Evolutionary conservation across 441 rosid genomes (phyloP).

Genomic region (Erodium texanum): DNA sequence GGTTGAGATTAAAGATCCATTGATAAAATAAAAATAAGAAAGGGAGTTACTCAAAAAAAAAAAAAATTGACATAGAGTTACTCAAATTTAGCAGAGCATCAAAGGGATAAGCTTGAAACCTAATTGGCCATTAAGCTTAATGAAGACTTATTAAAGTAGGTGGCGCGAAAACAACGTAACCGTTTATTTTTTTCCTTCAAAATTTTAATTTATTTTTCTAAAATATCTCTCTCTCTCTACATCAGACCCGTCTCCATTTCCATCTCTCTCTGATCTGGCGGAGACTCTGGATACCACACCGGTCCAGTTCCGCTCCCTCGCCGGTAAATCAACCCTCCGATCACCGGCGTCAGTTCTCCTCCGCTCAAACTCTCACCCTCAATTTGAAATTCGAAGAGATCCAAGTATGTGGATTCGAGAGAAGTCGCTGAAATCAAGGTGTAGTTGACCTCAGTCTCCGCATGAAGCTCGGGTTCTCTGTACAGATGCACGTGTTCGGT

Average conservation of each 20-base stretch:
- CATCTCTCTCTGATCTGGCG: too few relatives aligned
- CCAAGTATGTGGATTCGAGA: not conserved
- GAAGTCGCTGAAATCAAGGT: not conserved
- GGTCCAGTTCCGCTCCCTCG: too few relatives aligned
- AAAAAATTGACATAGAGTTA: too few relatives aligned
- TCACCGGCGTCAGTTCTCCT: not conserved
- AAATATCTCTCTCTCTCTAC: constrained; percentile 3
- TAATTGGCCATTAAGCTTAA: not conserved
- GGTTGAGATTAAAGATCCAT: too few relatives aligned
- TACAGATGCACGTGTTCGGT: not conserved
- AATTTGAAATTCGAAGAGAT: too few relatives aligned
- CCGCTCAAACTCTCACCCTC: too few relatives aligned
- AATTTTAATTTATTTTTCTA: not conserved
- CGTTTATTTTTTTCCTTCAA: constrained; percentile 15
- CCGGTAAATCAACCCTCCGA: constrained; percentile 6
- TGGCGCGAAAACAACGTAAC: constrained; percentile 74
- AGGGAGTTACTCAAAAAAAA: too few relatives aligned
- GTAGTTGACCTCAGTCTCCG: not conserved
- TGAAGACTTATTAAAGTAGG: constrained; percentile 26
- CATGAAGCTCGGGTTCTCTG: not conserved
- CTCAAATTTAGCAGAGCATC: not conserved
- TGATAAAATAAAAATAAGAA: too few relatives aligned
- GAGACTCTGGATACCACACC: too few relatives aligned
- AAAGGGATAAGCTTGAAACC: not conserved
- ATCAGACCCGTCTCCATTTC: not conserved